Evolutionary conservation across 805 yeast species (phyloP), one percentile per base, ranked within the genome.

Genomic region (Zygoascus ofunaensis): DNA sequence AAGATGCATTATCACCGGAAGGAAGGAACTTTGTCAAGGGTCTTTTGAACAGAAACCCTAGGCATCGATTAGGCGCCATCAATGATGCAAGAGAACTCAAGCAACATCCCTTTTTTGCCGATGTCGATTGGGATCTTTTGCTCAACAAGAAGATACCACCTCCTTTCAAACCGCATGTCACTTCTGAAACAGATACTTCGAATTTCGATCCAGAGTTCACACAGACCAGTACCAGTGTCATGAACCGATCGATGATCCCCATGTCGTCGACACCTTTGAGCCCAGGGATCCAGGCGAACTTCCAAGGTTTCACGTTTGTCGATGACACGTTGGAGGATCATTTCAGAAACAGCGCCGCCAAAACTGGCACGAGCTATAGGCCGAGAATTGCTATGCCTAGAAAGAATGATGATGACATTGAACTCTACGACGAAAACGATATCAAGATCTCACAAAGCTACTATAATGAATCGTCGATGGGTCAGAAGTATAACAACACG

Each of bases 191-290:
- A 2, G 98, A 92, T 63, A 90, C 96, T 2, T 85, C 95, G 3
- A 92, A 92, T 65, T 92, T 92, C 64, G 98, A 92, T 61, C 97
- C 98, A 4, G 97, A 92, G 64, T 92, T 92, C 65, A 92, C 98
- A 18, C 82, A 80, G 55, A 86, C 94, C 36, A 81, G 94, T 15
- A 87, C 96, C 0, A 81, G 94, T 5, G 80, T 80, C 34, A 76
- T 87, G 61, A 81, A 68, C 71, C 71, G 80, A 60, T 65, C 57
- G 56, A 66, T 54, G 57, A 65, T 64, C 39, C 52, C 59, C 7
- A 28, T 39, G 70, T 50, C 80, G 76, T 10, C 69, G 77, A 84
- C 96, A 3, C 97, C 97, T 26, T 68, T 92, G 50, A 81, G 94
- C 7, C 96, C 96, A 2, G 95, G 94, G 0, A 79, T 90, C 57